Conservation (phyloP, 148 eudicot species). For the Vaccinium vitisidaea region DNA sequence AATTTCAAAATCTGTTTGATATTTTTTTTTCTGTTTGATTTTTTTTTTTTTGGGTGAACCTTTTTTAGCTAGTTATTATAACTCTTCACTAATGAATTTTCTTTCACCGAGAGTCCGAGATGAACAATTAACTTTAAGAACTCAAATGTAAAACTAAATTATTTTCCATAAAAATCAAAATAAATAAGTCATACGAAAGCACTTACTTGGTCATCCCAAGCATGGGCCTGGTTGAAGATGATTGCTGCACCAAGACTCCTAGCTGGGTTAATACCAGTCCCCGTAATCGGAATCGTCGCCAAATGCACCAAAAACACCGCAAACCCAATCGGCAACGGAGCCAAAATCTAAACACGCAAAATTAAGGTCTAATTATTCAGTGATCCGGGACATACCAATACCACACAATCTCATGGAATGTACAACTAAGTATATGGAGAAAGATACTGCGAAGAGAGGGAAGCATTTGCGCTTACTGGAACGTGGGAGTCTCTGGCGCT, state of each 20-base stretch:
- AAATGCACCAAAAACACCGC: conserved; percentile 16
- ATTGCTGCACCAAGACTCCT: conserved; percentile 18
- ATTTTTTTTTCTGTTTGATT: no score
- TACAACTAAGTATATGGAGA: no score
- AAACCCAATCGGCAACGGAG: conserved; percentile 34
- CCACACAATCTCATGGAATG: no score
- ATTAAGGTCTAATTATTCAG: no score
- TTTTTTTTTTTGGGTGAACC: neutral
- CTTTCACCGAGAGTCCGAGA: neutral
- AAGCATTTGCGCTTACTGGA: conserved; percentile 14
- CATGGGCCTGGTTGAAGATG: conserved; percentile 53
- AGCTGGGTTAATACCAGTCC: conserved; percentile 15
- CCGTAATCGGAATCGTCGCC: conserved; percentile 12
- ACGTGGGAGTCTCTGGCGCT: conserved; percentile 30
- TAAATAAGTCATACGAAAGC: neutral
- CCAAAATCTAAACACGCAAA: conserved; percentile 46
- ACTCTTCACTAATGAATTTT: neutral
- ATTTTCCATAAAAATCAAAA: neutral
- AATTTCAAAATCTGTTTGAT: neutral
- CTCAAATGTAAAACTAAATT: neutral
- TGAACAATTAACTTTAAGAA: neutral
- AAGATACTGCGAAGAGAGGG: neutral
- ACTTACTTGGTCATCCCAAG: conserved; percentile 67
- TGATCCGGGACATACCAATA: no score
- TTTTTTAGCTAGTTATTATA: neutral